phyloP scores from a whole-genome alignment of 2,329 filamentous ascomycete genomes.

The Colletotrichum navitas region DNA sequence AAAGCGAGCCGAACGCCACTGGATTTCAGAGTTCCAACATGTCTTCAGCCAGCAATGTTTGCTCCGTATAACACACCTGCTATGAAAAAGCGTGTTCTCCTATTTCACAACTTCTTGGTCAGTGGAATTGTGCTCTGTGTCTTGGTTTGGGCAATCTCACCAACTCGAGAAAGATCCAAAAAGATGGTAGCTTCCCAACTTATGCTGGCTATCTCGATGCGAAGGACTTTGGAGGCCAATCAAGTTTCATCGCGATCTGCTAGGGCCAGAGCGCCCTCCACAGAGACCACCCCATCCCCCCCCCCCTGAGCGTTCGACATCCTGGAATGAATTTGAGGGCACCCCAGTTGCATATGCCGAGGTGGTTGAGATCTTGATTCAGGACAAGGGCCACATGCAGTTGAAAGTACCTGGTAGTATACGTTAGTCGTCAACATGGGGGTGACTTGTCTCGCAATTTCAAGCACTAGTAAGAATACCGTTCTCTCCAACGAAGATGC shows the following conservation, averaged over 20 bases:
- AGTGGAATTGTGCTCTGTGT: conserved; percentile 6
- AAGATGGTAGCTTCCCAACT: background rate
- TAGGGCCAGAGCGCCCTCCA: background rate
- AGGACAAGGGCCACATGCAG: background rate
- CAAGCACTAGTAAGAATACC: conserved; percentile 2
- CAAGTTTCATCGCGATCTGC: background rate
- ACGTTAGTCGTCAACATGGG: background rate
- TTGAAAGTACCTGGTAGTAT: background rate
- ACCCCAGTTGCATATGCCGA: conserved; percentile 18
- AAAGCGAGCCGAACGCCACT: background rate
- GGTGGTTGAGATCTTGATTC: conserved; percentile 23
- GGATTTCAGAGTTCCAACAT: no score
- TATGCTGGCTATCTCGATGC: conserved; percentile 12
- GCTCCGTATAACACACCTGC: conserved; percentile 13
- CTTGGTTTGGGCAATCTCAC: conserved; percentile 12
- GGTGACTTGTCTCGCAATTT: background rate
- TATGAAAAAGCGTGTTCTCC: background rate
- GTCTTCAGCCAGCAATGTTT: background rate
- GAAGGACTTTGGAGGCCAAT: conserved; percentile 12
- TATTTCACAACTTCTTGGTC: no score
- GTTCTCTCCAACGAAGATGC: background rate
- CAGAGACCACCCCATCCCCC: conserved; percentile 5
- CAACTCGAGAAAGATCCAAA: background rate
- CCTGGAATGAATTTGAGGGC: background rate
- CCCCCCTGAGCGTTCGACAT: background rate